Percentiles rank a stretch among this genome's conserved stretches.
phyloP scores from a whole-genome alignment of 495 filamentous ascomycete genomes.

The Thozetella sp. region DNA sequence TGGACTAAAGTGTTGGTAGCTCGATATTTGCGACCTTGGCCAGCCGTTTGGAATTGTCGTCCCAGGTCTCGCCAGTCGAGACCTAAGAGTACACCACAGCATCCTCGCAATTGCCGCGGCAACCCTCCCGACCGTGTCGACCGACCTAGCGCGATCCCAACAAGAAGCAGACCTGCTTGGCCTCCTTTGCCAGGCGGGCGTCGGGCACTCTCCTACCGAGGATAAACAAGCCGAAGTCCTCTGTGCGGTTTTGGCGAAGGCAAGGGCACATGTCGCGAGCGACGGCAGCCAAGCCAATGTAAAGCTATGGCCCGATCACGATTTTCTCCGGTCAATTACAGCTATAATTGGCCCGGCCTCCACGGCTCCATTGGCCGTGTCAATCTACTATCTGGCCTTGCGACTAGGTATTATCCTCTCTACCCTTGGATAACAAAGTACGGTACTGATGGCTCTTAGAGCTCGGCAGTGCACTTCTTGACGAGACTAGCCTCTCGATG shows the following conservation, averaged over 20 bases:
- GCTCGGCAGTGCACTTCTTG: neutral
- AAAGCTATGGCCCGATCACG: neutral
- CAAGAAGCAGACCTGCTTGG: neutral
- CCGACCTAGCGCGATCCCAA: neutral
- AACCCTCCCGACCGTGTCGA: neutral
- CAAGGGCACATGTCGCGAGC: neutral
- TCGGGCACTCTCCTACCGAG: neutral
- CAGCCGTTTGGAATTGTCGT: conserved; percentile 5
- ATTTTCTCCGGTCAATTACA: neutral
- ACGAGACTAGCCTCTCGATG: neutral
- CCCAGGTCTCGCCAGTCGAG: neutral
- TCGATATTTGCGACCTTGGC: conserved; percentile 7
- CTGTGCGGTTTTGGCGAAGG: neutral
- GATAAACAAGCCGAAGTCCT: neutral
- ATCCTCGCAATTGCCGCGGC: neutral
- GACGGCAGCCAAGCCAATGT: neutral
- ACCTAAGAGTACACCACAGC: neutral
- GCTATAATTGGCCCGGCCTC: neutral
- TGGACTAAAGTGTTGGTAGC: neutral
- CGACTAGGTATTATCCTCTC: neutral
- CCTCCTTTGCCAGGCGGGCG: neutral
- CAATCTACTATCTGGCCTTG: neutral
- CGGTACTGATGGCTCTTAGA: neutral
- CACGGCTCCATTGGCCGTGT: neutral
- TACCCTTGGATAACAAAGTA: neutral